A percentile compares a stretch with the other conserved stretches of the same genome.
Conservation (phyloP, 2,329 filamentous ascomycete species). For the Monilinia vaccinii-corymbosi region DNA sequence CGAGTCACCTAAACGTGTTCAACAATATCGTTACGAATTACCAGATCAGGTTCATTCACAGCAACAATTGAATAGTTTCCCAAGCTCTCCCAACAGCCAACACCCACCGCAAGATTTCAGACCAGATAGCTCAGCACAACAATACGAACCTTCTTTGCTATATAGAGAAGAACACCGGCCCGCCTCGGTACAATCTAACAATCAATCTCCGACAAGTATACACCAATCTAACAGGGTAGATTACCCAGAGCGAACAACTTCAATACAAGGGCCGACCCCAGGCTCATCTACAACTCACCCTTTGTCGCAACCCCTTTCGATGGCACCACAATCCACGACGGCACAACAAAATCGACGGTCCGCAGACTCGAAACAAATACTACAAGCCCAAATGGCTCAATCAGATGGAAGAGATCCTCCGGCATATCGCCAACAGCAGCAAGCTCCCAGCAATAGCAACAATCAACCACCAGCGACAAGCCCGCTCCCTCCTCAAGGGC, state of each 20-base stretch:
- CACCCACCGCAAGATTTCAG: constrained; percentile 30
- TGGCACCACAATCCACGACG: constrained; percentile 22
- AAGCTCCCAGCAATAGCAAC: constrained; percentile 17
- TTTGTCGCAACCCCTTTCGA: constrained; percentile 22
- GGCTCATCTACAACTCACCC: constrained; percentile 13
- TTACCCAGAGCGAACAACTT: constrained; percentile 24
- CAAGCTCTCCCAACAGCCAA: constrained; percentile 32
- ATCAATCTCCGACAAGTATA: constrained; percentile 20
- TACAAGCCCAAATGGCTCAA: constrained; percentile 19
- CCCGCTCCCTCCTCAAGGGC: constrained; percentile 15
- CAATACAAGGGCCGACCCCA: constrained; percentile 16
- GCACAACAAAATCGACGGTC: constrained; percentile 25
- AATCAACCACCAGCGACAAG: constrained; percentile 22
- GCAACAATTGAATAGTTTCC: constrained; percentile 17
- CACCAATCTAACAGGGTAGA: constrained; percentile 17
- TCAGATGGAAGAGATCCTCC: constrained; percentile 26
- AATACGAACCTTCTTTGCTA: constrained; percentile 47
- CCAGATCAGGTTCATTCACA: constrained; percentile 23
- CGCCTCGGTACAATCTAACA: constrained; percentile 26
- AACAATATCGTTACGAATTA: constrained; percentile 20
- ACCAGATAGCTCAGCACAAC: constrained; percentile 51
- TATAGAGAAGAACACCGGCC: constrained; percentile 25
- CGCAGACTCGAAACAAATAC: constrained; percentile 23
- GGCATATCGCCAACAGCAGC: constrained; percentile 22
- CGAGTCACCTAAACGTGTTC: constrained; percentile 18